These are phyloP conservation scores for Aegilops speltoides DNA, from an alignment of 176 grass and related monocot species.

Conservation along the genomic window DNA sequence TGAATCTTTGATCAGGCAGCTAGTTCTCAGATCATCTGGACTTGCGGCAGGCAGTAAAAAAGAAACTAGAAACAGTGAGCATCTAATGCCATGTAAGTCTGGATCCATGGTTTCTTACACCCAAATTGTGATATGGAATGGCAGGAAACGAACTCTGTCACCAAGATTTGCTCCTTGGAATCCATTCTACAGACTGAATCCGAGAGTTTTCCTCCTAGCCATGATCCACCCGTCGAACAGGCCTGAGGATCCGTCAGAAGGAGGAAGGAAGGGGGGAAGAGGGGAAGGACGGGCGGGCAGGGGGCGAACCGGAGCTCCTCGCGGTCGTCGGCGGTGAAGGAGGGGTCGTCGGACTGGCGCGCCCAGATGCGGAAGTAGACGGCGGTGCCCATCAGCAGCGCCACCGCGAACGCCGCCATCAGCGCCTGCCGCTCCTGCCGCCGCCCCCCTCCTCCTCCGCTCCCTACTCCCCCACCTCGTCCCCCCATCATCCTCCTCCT, in stretches of 20 bases:
- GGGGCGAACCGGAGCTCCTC: constrained; percentile 49
- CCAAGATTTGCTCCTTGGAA: background rate
- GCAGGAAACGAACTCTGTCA: background rate
- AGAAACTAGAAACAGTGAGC: background rate
- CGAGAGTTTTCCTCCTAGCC: background rate
- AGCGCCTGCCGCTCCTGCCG: constrained; percentile 46
- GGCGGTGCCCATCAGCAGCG: constrained; percentile 50
- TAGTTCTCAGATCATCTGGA: background rate
- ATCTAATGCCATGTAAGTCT: background rate
- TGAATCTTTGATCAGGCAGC: background rate
- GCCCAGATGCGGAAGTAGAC: constrained; percentile 64
- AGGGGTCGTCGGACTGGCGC: constrained; percentile 50
- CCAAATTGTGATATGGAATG: background rate
- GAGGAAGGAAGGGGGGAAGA: background rate
- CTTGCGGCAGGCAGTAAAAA: background rate
- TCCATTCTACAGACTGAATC: background rate
- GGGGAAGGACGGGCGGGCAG: no score
- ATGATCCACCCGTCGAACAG: constrained; percentile 10
- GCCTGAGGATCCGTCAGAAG: background rate
- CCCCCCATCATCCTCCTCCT: constrained; percentile 29
- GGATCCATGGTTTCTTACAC: background rate
- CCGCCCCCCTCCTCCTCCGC: constrained; percentile 27
- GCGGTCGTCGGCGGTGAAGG: constrained; percentile 52
- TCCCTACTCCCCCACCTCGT: constrained; percentile 1
- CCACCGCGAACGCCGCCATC: constrained; percentile 49